Evolutionary conservation across 1,284 basidiomycete genomes (phyloP).

Genomic region (Malassezia obtusa): DNA sequence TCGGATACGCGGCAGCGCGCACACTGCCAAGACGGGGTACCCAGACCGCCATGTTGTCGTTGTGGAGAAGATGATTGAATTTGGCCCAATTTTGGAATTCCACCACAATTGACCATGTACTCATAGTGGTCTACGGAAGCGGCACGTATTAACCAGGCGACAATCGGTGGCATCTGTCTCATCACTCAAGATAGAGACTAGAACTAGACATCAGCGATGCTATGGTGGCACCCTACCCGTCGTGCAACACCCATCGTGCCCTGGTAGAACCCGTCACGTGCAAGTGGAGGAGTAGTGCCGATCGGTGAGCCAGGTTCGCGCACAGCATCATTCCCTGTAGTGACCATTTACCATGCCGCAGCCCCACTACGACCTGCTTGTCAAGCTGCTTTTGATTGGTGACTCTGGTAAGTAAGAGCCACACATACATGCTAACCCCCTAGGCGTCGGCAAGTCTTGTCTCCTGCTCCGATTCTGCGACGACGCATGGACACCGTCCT

Average conservation of each 20-base stretch:
- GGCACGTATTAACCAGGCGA: too few relatives aligned
- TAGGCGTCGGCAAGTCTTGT: constrained; percentile 84
- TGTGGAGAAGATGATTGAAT: not conserved
- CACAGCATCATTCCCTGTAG: not conserved
- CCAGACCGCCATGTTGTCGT: not conserved
- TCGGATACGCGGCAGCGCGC: not conserved
- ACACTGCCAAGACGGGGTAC: not conserved
- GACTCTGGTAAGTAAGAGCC: constrained; percentile 17
- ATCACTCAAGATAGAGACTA: too few relatives aligned
- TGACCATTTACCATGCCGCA: constrained; percentile 32
- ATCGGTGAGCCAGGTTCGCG: not conserved
- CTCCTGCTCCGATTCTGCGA: constrained; percentile 96
- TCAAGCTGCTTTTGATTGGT: constrained; percentile 43
- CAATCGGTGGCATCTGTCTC: too few relatives aligned
- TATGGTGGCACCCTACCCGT: too few relatives aligned
- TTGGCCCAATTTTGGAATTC: not conserved
- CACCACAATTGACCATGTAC: too few relatives aligned
- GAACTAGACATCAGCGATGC: too few relatives aligned
- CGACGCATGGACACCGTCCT: constrained; percentile 98
- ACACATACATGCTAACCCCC: too few relatives aligned
- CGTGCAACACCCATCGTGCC: too few relatives aligned
- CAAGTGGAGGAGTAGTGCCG: too few relatives aligned
- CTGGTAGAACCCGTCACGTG: too few relatives aligned
- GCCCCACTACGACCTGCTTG: constrained; percentile 43
- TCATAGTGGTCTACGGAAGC: too few relatives aligned